phyloP scores from a whole-genome alignment of 1,284 basidiomycete genomes.

The Jaminaea rosea region DNA sequence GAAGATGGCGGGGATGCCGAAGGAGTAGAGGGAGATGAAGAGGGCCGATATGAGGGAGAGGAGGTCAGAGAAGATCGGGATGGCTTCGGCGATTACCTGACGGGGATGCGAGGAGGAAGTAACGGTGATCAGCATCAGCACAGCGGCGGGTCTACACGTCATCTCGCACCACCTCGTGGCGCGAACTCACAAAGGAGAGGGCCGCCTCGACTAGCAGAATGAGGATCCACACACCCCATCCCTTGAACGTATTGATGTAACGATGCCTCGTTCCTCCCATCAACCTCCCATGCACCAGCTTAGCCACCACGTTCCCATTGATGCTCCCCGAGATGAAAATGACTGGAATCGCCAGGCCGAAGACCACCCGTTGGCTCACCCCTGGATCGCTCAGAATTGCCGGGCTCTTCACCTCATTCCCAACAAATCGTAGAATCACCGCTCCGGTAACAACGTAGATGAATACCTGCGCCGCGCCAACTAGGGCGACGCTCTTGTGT shows the following conservation, averaged over 20 bases:
- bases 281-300: constrained; percentile 22
- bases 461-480: constrained; percentile 22
- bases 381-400: constrained; percentile 28
- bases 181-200: too few relatives aligned
- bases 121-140: too few relatives aligned
- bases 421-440: constrained; percentile 32
- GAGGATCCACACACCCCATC: constrained; percentile 24
- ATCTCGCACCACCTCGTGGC: too few relatives aligned
- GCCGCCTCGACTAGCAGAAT: constrained; percentile 14
- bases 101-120: too few relatives aligned
- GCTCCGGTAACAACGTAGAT: constrained; percentile 35
- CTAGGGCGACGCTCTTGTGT: background rate
- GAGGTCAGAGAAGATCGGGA: constrained; percentile 24
- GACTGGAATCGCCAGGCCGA: constrained; percentile 28
- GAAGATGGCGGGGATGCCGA: constrained; percentile 51
- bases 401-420: constrained; percentile 21
- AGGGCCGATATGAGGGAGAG: constrained; percentile 21
- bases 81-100: constrained; percentile 23
- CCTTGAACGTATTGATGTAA: constrained; percentile 30
- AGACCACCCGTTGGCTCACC: constrained; percentile 32
- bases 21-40: constrained; percentile 27
- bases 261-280: constrained; percentile 24
- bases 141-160: too few relatives aligned
- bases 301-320: constrained; percentile 27
- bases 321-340: constrained; percentile 39